Conservation (phyloP, 2,329 filamentous ascomycete genomes). For the Claviceps arundinis region DNA sequence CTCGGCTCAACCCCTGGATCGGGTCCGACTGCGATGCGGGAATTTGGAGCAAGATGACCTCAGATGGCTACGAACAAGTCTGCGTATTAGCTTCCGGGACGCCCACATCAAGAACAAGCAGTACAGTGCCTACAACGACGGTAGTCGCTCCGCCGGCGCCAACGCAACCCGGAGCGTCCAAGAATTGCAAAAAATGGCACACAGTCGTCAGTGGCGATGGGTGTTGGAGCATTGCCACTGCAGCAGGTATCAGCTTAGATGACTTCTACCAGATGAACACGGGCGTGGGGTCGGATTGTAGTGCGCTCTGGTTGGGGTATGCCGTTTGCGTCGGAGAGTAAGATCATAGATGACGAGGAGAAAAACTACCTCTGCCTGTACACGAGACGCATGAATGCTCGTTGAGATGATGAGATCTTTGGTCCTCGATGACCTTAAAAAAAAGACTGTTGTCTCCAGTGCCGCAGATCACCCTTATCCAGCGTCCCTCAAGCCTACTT, state of each 20-base stretch:
- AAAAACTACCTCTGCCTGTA: not conserved
- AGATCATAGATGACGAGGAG: not conserved
- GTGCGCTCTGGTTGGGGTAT: not conserved
- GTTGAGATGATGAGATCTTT: not conserved
- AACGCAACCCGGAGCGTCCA: not conserved
- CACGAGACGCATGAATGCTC: not conserved
- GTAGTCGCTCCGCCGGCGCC: not conserved
- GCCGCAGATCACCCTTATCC: no score
- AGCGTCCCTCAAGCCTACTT: no score
- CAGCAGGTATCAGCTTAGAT: not conserved
- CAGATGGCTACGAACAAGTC: not conserved
- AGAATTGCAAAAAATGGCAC: not conserved
- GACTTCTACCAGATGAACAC: conserved; percentile 1
- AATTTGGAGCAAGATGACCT: not conserved
- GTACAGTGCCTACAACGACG: not conserved
- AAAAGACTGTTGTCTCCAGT: no score
- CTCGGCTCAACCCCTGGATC: conserved; percentile 2
- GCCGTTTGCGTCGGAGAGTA: not conserved
- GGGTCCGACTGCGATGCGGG: not conserved
- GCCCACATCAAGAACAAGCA: not conserved
- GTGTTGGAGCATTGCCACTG: not conserved
- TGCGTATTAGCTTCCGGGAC: not conserved
- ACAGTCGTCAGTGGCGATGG: not conserved
- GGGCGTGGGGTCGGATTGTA: not conserved
- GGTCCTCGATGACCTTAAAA: not conserved